Evolutionary conservation across 2,329 filamentous ascomycete genomes (phyloP), one percentile per base, ranked within the genome.

Genomic region (Aureobasidium subglaciale): DNA sequence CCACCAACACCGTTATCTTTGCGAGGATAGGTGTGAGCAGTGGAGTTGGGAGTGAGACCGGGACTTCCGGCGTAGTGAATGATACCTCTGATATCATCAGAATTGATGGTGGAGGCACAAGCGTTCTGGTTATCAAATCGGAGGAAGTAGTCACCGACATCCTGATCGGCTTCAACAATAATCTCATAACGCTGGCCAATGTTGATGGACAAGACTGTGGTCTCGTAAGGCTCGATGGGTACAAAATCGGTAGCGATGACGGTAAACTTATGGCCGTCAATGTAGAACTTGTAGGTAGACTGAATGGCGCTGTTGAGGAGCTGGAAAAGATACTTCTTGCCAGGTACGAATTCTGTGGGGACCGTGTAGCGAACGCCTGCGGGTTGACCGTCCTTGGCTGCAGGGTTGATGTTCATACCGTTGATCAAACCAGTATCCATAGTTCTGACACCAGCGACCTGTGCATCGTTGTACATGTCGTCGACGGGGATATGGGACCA

Each of bases 371-470:
- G 65, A 42, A 62, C 29, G 18, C 67, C 68, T 18, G 62, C 63
- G n/a, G 60, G 16, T 3, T 10, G 38, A 9, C 61, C 62, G 7
- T 50, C 56, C 41, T 53, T 59, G 32, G 59, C 59, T 20, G 48
- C 50, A 54, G 63, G 62, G 59, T 66, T 73, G 1, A 68, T 66
- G 59, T 75, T 75, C 58, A 67, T 70, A 20, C 73, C 73, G 60
- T 75, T 75, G 64, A 75, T 74, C 5, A 75, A 62, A 52, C 68
- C 71, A 46, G 69, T 75, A 60, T 73, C 71, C 10, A 74, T 63
- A 4, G 63, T 68, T 9, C 64, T 69, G 3, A 71, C 69, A 15
- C 66, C 66, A 35, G 56, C 58, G 8, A 50, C 32, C 2, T 64
- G 64, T 7, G 53, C 59, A 20, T 59, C 59, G 35, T 68, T 56